Conservation (phyloP, 163 green algal species). For the Smithsoniella earleae region DNA sequence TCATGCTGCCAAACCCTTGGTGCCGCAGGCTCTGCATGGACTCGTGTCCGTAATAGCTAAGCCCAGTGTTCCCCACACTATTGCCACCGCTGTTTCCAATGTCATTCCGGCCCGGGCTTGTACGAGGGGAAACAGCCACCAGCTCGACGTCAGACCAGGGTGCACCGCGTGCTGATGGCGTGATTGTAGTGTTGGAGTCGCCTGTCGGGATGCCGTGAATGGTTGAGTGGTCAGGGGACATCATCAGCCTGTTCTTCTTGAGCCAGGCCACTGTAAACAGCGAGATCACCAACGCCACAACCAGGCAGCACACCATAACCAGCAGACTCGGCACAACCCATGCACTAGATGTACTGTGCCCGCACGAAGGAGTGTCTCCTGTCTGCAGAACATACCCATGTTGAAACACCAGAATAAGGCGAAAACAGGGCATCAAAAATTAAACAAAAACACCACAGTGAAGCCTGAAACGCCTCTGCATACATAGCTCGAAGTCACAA, state of each 20-base stretch:
- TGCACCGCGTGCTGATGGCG: background rate
- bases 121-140: background rate
- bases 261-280: background rate
- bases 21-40: background rate
- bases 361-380: background rate
- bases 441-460: background rate
- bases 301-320: background rate
- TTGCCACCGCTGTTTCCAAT: background rate
- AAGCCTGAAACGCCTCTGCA: too few relatives aligned
- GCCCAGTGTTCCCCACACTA: background rate
- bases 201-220: background rate
- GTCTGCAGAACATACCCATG: background rate
- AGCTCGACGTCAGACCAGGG: constrained; percentile 14
- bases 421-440: background rate
- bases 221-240: background rate
- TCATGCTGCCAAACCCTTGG: constrained; percentile 18
- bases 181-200: constrained; percentile 25
- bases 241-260: background rate
- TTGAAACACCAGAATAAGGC: background rate
- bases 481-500: background rate
- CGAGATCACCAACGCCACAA: background rate
- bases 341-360: background rate
- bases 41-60: background rate
- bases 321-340: background rate
- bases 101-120: background rate